Conservation (phyloP, 495 filamentous ascomycete genomes). For the Talaromyces ruber region DNA sequence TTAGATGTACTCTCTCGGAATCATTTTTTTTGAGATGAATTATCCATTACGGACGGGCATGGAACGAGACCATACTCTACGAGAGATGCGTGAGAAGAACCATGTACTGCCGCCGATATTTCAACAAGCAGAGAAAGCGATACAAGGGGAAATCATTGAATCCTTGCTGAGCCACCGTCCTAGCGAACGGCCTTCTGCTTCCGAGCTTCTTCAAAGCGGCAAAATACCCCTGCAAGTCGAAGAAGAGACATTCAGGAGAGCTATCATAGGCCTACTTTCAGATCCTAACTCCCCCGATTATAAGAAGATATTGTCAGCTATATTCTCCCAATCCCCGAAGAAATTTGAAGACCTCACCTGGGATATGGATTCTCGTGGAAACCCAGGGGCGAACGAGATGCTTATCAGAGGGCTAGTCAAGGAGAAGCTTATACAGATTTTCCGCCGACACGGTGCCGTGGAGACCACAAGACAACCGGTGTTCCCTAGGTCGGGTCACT, state of each 20-base stretch:
- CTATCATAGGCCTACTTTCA: conserved; percentile 64
- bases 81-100: conserved; percentile 57
- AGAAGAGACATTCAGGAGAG: conserved; percentile 78
- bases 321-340: conserved; percentile 68
- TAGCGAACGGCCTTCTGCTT: conserved; percentile 72
- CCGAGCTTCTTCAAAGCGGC: conserved; percentile 77
- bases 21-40: conserved; percentile 99
- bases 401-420: conserved; percentile 68
- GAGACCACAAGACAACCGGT: conserved; percentile 65
- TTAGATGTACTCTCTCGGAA: conserved; percentile 90
- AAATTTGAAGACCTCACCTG: conserved; percentile 80
- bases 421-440: conserved; percentile 66
- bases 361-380: conserved; percentile 58
- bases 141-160: conserved; percentile 67
- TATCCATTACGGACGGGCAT: conserved; percentile 73
- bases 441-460: conserved; percentile 86
- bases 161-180: conserved; percentile 76
- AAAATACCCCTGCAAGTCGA: conserved; percentile 86
- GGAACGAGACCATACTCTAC: conserved; percentile 74
- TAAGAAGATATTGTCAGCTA: conserved; percentile 72
- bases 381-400: conserved; percentile 51
- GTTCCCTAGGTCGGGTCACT: conserved; percentile 74
- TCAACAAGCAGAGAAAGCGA: conserved; percentile 59
- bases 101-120: conserved; percentile 67
- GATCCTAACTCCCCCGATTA: conserved; percentile 84